These are phyloP conservation scores for Exsudoporus frostii DNA, from an alignment of 768 basidiomycete species.

Conservation along the genomic window DNA sequence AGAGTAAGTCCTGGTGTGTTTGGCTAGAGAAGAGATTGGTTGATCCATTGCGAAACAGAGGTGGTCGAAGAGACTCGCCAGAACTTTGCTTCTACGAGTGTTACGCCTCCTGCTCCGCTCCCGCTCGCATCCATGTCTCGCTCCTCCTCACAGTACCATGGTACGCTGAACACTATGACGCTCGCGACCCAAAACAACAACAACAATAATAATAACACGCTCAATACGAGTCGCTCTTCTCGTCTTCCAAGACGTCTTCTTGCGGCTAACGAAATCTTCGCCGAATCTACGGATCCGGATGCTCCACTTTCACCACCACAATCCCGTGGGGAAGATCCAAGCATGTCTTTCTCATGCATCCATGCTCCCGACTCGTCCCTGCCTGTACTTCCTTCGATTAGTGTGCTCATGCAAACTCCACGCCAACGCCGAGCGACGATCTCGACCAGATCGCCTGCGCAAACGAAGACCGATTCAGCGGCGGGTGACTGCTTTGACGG, in stretches of 20 bases:
- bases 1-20: slow-evolving; percentile 52
- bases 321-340: slow-evolving; percentile 12
- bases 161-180: slow-evolving; percentile 35
- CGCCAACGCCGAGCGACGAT: slow-evolving; percentile 59
- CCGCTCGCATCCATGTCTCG: slow-evolving; percentile 59
- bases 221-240: slow-evolving; percentile 26
- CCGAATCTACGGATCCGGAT: slow-evolving; percentile 27
- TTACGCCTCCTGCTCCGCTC: slow-evolving; percentile 54
- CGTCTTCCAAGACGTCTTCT: slow-evolving; percentile 62
- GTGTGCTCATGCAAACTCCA: slow-evolving; percentile 32
- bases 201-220: slow-evolving; percentile 1
- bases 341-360: slow-evolving; percentile 22
- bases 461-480: slow-evolving; percentile 22
- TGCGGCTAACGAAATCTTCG: slow-evolving; percentile 70
- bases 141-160: slow-evolving; percentile 38
- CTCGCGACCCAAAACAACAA: slow-evolving; percentile 3
- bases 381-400: slow-evolving; percentile 18
- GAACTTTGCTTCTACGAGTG: slow-evolving; percentile 58
- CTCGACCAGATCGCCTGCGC: slow-evolving; percentile 58
- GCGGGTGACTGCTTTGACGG: slow-evolving; percentile 35
- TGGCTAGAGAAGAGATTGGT: not conserved
- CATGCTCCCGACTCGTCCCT: slow-evolving; percentile 20
- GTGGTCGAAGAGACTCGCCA: slow-evolving; percentile 80
- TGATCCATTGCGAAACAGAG: slow-evolving; percentile 41
- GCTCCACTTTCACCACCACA: slow-evolving; percentile 23